Evolutionary conservation across 1,284 basidiomycete genomes (phyloP).

Genomic region (Neonothopanus nambi): DNA sequence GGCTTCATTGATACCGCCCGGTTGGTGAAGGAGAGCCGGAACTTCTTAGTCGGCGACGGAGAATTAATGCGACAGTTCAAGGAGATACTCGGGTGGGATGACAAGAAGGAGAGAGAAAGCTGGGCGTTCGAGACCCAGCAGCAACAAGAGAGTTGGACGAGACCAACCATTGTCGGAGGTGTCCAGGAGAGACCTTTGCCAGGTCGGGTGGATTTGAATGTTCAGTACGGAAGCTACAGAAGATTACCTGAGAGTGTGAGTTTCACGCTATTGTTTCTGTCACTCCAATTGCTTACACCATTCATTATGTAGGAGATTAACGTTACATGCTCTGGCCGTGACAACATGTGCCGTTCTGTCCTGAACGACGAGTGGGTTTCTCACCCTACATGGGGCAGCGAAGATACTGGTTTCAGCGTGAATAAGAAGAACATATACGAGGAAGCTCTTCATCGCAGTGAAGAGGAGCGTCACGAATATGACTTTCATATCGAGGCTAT

Average conservation of each 20-base stretch:
- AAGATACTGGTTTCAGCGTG: conserved; percentile 88
- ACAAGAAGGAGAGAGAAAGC: conserved; percentile 60
- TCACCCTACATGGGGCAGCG: conserved; percentile 93
- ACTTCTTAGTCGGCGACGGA: conserved; percentile 65
- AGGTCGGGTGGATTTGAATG: conserved; percentile 53
- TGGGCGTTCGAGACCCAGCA: conserved; percentile 37
- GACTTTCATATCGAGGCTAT: conserved; percentile 99
- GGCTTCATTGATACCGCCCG: conserved; percentile 88
- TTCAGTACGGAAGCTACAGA: conserved; percentile 85
- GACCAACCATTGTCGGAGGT: conserved; percentile 39
- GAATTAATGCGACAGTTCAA: conserved; percentile 87
- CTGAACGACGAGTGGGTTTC: conserved; percentile 98
- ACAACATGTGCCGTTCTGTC: conserved; percentile 96
- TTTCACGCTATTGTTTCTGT: conserved; percentile 19
- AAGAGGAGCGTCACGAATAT: conserved; percentile 98
- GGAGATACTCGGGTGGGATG: conserved; percentile 90
- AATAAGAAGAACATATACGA: conserved; percentile 97
- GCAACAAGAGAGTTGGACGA: conserved; percentile 39
- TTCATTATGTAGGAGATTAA: conserved; percentile 68
- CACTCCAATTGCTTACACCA: conserved; percentile 1
- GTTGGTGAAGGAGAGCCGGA: conserved; percentile 68
- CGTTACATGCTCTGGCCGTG: conserved; percentile 90
- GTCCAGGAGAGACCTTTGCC: conserved; percentile 41
- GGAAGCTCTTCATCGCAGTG: conserved; percentile 95
- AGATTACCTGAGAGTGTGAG: conserved; percentile 78